phyloP scores from a whole-genome alignment of 805 yeast species.

The Saccharomycopsis oosterbeekiorum region DNA sequence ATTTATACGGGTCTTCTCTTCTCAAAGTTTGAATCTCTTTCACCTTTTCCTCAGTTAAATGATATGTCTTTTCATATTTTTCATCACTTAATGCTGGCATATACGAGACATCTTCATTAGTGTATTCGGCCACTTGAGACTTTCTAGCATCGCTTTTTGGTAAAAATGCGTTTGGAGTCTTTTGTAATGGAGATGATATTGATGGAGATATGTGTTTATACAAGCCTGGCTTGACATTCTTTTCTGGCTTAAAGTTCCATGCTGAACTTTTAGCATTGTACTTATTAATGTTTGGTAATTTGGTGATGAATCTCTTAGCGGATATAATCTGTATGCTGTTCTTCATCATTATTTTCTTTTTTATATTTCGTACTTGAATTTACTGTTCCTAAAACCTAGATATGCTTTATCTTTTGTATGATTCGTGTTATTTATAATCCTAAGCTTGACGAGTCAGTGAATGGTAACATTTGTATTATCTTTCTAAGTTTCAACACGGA shows the following conservation, averaged over 20 bases:
- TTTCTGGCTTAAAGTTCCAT: conserved; percentile 15
- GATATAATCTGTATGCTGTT: neutral
- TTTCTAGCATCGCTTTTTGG: conserved; percentile 54
- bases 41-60: conserved; percentile 48
- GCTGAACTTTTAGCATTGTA: conserved; percentile 15
- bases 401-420: too few species aligned
- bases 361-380: too few species aligned
- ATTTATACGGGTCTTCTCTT: conserved; percentile 43
- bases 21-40: conserved; percentile 50
- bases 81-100: conserved; percentile 29
- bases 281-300: conserved; percentile 5
- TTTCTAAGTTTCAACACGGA: too few species aligned
- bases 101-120: conserved; percentile 25
- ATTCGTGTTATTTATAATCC: too few species aligned
- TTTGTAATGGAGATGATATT: conserved; percentile 16
- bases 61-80: conserved; percentile 36
- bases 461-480: too few species aligned
- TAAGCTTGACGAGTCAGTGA: too few species aligned
- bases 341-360: neutral
- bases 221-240: conserved; percentile 16
- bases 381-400: too few species aligned
- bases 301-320: neutral
- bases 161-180: conserved; percentile 60
- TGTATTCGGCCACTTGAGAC: conserved; percentile 23
- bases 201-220: conserved; percentile 18